Evolutionary conservation across 1,284 basidiomycete genomes (phyloP).

Genomic region (Xerocomus nothofagi): DNA sequence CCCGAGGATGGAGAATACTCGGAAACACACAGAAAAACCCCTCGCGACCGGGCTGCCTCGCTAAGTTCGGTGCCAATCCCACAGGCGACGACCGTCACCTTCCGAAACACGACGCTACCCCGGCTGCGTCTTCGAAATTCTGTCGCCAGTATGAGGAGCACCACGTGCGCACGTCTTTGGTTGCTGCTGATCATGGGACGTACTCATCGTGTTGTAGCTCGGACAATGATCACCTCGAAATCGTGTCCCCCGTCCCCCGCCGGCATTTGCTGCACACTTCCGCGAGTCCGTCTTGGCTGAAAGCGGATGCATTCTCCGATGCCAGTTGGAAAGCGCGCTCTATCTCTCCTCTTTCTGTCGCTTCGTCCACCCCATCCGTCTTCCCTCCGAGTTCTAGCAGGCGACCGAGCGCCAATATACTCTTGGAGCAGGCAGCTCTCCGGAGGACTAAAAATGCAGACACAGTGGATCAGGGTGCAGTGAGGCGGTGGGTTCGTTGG

Average conservation of each 20-base stretch:
- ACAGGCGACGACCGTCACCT: neutral
- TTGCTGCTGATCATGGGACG: neutral
- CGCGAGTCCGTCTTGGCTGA: constrained; percentile 54
- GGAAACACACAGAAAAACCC: neutral
- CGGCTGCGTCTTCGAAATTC: constrained; percentile 23
- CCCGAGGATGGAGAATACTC: constrained; percentile 16
- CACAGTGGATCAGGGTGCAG: constrained; percentile 46
- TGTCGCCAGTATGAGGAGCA: constrained; percentile 10
- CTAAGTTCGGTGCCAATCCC: constrained; percentile 16
- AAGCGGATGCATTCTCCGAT: constrained; percentile 33
- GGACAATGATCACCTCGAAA: constrained; percentile 38
- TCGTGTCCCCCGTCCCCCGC: constrained; percentile 57
- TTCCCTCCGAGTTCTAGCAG: constrained; percentile 20
- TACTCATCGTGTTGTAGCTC: constrained; percentile 7
- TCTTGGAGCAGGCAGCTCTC: constrained; percentile 34
- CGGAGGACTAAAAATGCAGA: constrained; percentile 15
- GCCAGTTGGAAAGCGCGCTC: constrained; percentile 16
- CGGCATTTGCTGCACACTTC: constrained; percentile 54
- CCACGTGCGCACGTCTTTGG: constrained; percentile 13
- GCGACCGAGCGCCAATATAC: constrained; percentile 38
- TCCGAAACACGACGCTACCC: constrained; percentile 8
- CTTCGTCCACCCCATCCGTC: constrained; percentile 40
- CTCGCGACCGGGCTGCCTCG: constrained; percentile 18
- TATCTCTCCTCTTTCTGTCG: constrained; percentile 46
- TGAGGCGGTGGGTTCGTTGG: constrained; percentile 67